Percentiles rank a stretch among this genome's conserved stretches.
These are phyloP conservation scores for Pichia kluyveri DNA, from an alignment of 805 yeast genomes.

Conservation along the genomic window DNA sequence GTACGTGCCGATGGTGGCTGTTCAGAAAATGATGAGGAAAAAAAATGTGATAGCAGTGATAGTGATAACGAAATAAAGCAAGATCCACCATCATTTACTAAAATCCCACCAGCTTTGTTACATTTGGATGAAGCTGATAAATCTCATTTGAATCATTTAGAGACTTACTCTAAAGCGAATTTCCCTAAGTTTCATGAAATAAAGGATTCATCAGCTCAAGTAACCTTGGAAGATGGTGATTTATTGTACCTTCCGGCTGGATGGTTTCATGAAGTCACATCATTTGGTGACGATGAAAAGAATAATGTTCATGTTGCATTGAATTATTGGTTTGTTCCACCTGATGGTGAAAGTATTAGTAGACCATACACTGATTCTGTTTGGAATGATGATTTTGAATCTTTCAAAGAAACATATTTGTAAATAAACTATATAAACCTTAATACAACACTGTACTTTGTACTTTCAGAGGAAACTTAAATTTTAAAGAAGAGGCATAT, in stretches of 20 bases:
- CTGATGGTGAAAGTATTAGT: constrained; percentile 28
- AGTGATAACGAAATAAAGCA: constrained; percentile 11
- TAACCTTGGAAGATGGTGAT: constrained; percentile 50
- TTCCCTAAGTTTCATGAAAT: constrained; percentile 14
- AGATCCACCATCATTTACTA: constrained; percentile 66
- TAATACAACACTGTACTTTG: no score
- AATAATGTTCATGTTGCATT: constrained; percentile 47
- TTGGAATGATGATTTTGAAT: constrained; percentile 44
- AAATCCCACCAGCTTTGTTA: constrained; percentile 51
- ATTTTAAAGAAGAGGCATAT: no score
- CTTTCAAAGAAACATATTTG: constrained; percentile 19
- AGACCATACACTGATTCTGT: constrained; percentile 39
- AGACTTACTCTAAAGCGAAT: neutral
- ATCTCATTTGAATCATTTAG: constrained; percentile 11
- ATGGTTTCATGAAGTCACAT: constrained; percentile 77
- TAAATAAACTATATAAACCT: neutral
- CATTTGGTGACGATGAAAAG: constrained; percentile 40
- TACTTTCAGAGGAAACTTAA: no score
- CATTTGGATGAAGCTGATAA: constrained; percentile 48
- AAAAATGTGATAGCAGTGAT: constrained; percentile 9
- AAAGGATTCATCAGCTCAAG: constrained; percentile 32
- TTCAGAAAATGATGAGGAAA: constrained; percentile 12
- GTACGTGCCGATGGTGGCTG: constrained; percentile 50
- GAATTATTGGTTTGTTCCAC: constrained; percentile 72
- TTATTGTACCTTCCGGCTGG: constrained; percentile 68